Evolutionary conservation across 2,329 filamentous ascomycete species (phyloP).

Genomic region (Xylaria sp.): DNA sequence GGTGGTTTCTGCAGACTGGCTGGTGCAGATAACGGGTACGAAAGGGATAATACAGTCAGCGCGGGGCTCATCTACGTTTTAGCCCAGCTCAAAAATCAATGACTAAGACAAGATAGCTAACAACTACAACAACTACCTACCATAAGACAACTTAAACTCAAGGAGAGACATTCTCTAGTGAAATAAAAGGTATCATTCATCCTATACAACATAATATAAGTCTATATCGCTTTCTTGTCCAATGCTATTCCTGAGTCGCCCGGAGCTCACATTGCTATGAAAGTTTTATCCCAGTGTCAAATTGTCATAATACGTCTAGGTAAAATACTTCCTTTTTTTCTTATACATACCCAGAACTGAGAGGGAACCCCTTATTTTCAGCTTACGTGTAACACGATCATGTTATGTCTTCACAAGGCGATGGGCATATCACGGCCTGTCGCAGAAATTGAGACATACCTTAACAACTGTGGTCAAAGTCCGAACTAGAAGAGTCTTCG

Average conservation of each 20-base stretch:
- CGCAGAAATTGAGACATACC: not conserved
- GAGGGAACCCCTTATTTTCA: not conserved
- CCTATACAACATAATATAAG: not conserved
- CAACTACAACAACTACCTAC: too few species aligned
- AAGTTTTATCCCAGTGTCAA: not conserved
- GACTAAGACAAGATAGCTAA: not conserved
- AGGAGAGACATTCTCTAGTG: not conserved
- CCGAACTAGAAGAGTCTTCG: not conserved
- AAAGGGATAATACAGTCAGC: not conserved
- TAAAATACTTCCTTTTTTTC: not conserved
- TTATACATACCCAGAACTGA: not conserved
- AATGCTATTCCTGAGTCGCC: not conserved
- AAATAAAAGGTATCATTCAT: not conserved
- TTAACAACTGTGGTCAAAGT: not conserved
- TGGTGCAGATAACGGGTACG: not conserved
- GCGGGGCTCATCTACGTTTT: not conserved
- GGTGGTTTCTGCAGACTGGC: not conserved
- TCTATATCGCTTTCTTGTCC: not conserved
- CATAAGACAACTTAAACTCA: too few species aligned
- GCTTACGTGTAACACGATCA: not conserved
- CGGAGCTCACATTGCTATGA: not conserved
- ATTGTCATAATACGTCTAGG: too few species aligned
- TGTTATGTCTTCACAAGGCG: not conserved
- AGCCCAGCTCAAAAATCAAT: not conserved
- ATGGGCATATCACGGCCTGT: too few species aligned